Evolutionary conservation across 2,329 filamentous ascomycete species (phyloP).

Genomic region (Colletotrichum sojae): DNA sequence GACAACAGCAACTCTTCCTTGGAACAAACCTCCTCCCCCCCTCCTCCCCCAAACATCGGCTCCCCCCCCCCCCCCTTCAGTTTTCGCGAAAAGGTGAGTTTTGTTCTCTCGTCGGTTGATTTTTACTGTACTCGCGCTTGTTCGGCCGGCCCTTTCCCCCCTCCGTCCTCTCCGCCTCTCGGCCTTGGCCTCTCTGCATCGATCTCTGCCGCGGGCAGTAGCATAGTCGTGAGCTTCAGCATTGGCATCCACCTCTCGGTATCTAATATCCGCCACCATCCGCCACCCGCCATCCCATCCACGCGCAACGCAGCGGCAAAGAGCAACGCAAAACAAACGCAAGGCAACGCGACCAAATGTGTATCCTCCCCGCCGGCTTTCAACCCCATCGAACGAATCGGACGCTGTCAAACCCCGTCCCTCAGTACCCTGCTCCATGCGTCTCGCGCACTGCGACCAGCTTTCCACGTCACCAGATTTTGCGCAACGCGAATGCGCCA

Average conservation of each 20-base stretch:
- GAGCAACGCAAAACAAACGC: no score
- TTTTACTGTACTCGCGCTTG: conserved; percentile 13
- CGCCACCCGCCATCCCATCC: no score
- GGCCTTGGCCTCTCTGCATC: conserved; percentile 2
- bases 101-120: conserved; percentile 2
- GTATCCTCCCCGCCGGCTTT: no score
- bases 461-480: no score
- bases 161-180: not conserved
- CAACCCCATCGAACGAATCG: no score
- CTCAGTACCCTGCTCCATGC: conserved; percentile 8
- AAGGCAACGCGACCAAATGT: no score
- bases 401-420: not conserved
- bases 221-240: no score
- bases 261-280: no score
- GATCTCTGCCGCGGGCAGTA: not conserved
- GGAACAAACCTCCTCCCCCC: conserved; percentile 24
- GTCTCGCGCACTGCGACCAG: conserved; percentile 6
- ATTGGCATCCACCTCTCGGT: no score
- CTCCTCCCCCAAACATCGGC: conserved; percentile 13
- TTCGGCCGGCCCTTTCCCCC: not conserved
- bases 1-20: conserved; percentile 29
- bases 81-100: conserved; percentile 40
- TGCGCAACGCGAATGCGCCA: no score
- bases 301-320: no score
- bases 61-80: not conserved